Evolutionary conservation across 345 rosid species (phyloP), one percentile per base, ranked within the genome.

Genomic region (Salix udensis): DNA sequence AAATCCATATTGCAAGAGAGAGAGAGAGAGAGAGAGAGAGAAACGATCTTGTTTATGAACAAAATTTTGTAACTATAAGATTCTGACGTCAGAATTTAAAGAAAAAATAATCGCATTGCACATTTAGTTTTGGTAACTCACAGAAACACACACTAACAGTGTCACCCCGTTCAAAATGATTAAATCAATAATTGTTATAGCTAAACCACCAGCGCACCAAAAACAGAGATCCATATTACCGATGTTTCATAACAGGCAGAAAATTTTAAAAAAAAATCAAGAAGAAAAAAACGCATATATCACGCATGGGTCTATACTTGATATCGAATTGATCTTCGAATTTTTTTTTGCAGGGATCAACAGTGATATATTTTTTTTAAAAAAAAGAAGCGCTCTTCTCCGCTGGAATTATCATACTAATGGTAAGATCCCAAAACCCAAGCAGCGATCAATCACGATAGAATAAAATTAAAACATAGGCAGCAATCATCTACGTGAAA

Each of bases 401-500:
- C 18, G 18, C 65, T 24, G 50, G 70, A 39, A 23, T 66, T 28
- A 65, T 48, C 65, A 70, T 48, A 31, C 23, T 16, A 76, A 42
- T 4, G 0, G 28, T n/a, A 42, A 58, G 86, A 76, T 68, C 72
- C 72, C 64, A 44, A 77, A 71, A 72, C 4, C 78, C 70, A n/a
- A 60, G 68, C 71, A 80, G 52, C 53, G 69, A 77, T 62, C 79
- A 53, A 68, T 71, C 66, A 52, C 14, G 12, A 52, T 44, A 36
- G 24, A 1, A 28, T 48, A 26, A 19, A 26, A 60, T n/a, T 31
- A 9, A 46, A 77, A 70, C 50, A 31, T 19, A 68, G 13, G 30
- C 28, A 76, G 31, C 73, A 68, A 67, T 26, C 55, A 75, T 15
- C 12, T 44, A 40, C 15, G 39, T 6, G 39, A 30, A 37, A 53